Conservation (phyloP, 2,329 filamentous ascomycete genomes). For the Sporothrix humicola region DNA sequence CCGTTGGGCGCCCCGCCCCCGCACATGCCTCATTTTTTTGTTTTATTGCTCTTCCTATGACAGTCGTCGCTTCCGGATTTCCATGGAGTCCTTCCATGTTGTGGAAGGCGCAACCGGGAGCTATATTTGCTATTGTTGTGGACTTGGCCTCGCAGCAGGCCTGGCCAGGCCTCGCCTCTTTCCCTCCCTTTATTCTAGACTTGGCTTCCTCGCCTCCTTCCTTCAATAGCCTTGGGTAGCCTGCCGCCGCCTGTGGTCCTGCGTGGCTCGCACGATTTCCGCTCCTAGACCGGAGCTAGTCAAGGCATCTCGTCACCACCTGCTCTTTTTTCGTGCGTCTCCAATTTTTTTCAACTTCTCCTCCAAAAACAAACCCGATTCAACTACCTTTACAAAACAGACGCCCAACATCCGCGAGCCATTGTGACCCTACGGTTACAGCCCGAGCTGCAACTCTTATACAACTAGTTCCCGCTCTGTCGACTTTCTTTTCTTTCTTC, state of each 20-base stretch:
- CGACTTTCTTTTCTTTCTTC: not conserved
- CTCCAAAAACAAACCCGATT: not conserved
- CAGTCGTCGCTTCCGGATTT: not conserved
- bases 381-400: not conserved
- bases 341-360: not conserved
- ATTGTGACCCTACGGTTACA: conserved; percentile 7
- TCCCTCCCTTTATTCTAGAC: not conserved
- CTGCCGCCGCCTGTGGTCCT: not conserved
- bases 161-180: too few species aligned
- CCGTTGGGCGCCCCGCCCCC: conserved; percentile 18
- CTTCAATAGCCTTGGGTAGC: conserved; percentile 8
- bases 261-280: conserved; percentile 1
- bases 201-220: not conserved
- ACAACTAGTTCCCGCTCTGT: not conserved
- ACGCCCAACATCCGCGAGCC: conserved; percentile 17
- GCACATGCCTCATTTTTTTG: conserved; percentile 7
- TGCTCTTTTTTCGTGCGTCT: conserved; percentile 5
- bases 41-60: not conserved
- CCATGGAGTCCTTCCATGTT: too few species aligned
- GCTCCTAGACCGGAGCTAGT: conserved; percentile 30
- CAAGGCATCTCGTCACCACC: not conserved
- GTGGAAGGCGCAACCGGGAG: not conserved
- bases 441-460: not conserved
- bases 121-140: too few species aligned
- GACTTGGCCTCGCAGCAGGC: too few species aligned